A percentile compares a stretch with the other conserved stretches of the same genome.
Conservation (phyloP, 805 yeast species). For the Yarrowia deformans region DNA sequence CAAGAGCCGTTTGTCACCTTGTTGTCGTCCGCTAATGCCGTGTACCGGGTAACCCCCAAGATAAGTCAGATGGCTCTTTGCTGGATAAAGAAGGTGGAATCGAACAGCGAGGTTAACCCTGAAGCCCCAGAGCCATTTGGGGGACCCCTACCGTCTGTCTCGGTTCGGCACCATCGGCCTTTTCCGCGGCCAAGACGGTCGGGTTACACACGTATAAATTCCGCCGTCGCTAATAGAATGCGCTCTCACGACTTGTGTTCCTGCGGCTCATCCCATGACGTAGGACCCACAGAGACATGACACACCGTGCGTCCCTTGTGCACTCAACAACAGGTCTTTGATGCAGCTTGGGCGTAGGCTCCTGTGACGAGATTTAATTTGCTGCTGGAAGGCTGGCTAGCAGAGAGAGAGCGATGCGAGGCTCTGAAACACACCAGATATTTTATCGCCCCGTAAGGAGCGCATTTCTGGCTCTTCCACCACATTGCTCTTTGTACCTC, state of each 20-base stretch:
- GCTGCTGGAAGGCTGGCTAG: background rate
- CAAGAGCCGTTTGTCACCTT: conserved; percentile 26
- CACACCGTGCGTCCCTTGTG: conserved; percentile 25
- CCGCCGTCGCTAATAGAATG: background rate
- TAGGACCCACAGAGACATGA: conserved; percentile 37
- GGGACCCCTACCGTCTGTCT: background rate
- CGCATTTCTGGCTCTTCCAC: background rate
- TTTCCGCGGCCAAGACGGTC: background rate
- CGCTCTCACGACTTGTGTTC: conserved; percentile 6
- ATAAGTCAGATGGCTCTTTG: background rate
- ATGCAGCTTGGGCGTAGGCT: conserved; percentile 9
- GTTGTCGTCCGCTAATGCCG: conserved; percentile 30
- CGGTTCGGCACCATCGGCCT: no score
- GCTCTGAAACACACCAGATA: no score
- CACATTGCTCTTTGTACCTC: background rate
- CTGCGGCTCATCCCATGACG: conserved; percentile 37
- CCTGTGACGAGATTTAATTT: conserved; percentile 14
- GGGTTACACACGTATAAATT: no score
- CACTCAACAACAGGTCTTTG: conserved; percentile 30
- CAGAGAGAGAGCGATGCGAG: no score
- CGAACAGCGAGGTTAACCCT: background rate
- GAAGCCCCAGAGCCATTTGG: background rate
- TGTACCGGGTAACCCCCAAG: conserved; percentile 20
- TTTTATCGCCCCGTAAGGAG: background rate
- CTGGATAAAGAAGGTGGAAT: conserved; percentile 7